These are phyloP conservation scores for Euryodendron excelsum DNA, from an alignment of 148 eudicot species.

Conservation along the genomic window DNA sequence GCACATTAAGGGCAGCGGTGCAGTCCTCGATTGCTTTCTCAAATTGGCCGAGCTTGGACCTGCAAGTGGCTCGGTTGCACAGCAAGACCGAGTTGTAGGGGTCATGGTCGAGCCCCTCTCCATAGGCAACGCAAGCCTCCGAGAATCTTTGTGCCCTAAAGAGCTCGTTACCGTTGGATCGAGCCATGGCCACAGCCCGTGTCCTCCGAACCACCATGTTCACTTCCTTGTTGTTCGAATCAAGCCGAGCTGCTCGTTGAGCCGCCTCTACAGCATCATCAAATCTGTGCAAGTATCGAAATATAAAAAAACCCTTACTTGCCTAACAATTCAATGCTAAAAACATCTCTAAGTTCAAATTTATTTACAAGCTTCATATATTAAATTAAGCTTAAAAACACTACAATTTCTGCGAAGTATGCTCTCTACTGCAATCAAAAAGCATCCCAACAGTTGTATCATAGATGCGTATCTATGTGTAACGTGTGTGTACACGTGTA, in stretches of 20 bases:
- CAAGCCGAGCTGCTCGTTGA: conserved; percentile 59
- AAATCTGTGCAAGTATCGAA: conserved; percentile 41
- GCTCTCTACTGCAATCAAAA: no score
- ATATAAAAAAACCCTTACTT: background rate
- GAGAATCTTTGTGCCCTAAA: conserved; percentile 54
- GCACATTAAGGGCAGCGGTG: conserved; percentile 60
- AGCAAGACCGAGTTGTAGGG: conserved; percentile 73
- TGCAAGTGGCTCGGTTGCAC: conserved; percentile 86
- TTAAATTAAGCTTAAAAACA: no score
- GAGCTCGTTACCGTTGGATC: conserved; percentile 69
- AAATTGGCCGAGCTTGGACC: conserved; percentile 56
- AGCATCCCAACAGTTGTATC: no score
- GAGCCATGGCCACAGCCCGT: conserved; percentile 56
- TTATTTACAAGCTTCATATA: background rate
- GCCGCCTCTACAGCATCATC: conserved; percentile 64
- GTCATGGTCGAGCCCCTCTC: conserved; percentile 79
- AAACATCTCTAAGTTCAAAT: background rate
- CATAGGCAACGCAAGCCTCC: conserved; percentile 78
- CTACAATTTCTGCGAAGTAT: no score
- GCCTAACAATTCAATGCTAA: no score
- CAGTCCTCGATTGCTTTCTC: conserved; percentile 84
- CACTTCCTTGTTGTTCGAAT: conserved; percentile 69
- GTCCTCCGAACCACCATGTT: conserved; percentile 41
- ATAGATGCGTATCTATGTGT: no score
- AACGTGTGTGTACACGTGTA: no score